Conservation (phyloP, 768 basidiomycete species). For the Boletellus ananiceps region DNA sequence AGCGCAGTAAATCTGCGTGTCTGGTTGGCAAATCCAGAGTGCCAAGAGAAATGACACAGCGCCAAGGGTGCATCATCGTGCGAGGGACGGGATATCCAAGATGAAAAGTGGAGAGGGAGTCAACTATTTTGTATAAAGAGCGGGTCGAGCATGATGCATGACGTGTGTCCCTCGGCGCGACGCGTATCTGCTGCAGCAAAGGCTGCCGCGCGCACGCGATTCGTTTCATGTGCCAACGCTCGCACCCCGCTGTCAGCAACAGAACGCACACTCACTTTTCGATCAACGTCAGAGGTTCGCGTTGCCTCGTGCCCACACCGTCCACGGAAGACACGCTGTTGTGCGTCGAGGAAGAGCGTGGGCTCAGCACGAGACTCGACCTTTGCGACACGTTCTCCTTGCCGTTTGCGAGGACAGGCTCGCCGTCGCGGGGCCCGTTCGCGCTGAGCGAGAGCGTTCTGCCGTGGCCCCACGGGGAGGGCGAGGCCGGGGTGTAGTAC, state of each 20-base stretch:
- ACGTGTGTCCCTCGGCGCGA: too few species aligned
- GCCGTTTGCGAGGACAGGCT: slow-evolving; percentile 2
- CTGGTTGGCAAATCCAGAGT: slow-evolving; percentile 32
- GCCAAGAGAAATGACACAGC: too few species aligned
- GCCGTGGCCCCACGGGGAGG: slow-evolving; percentile 22
- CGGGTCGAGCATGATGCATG: too few species aligned
- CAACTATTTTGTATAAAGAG: too few species aligned
- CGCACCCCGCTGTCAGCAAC: too few species aligned
- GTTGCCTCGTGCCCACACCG: slow-evolving; percentile 9
- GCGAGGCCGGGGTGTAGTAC: slow-evolving; percentile 26
- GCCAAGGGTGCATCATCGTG: too few species aligned
- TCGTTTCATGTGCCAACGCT: too few species aligned
- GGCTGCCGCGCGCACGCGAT: too few species aligned
- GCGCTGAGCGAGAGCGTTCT: slow-evolving; percentile 3
- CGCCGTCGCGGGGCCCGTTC: slow-evolving; percentile 1
- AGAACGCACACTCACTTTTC: slow-evolving; percentile 54
- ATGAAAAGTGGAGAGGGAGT: too few species aligned
- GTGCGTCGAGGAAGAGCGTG: slow-evolving; percentile 12
- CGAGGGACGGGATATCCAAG: too few species aligned
- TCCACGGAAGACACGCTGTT: slow-evolving; percentile 19
- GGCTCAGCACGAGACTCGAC: slow-evolving; percentile 18
- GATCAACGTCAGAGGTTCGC: slow-evolving; percentile 56
- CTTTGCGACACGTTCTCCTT: slow-evolving; percentile 13
- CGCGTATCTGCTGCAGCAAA: too few species aligned
- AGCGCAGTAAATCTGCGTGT: slow-evolving; percentile 75